Percentiles rank a stretch among this genome's conserved stretches.
phyloP scores from a whole-genome alignment of 176 grass and related monocot genomes.

The Zizania latifolia region DNA sequence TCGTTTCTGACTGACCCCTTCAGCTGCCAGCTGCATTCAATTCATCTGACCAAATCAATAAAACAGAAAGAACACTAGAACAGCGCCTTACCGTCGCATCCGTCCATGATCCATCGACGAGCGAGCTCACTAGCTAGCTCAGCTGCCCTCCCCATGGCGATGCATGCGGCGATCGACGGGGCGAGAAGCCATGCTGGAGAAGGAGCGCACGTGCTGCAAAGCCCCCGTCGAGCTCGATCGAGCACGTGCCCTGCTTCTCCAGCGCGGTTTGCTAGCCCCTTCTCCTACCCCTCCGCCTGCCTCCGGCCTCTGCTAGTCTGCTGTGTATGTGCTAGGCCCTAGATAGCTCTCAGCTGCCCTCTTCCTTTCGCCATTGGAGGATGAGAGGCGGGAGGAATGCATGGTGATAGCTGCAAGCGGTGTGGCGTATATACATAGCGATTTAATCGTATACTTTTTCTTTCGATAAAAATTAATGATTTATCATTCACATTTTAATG shows the following conservation, averaged over 20 bases:
- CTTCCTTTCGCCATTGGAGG: not conserved
- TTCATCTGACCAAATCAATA: not conserved
- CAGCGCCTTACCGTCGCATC: not conserved
- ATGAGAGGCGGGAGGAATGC: not conserved
- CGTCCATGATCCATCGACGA: not conserved
- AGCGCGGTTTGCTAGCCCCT: slow-evolving; percentile 49
- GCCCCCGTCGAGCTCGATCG: not conserved
- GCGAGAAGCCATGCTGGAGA: slow-evolving; percentile 60
- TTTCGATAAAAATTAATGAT: no score
- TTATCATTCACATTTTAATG: no score
- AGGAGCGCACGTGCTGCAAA: slow-evolving; percentile 50
- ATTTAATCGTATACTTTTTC: no score
- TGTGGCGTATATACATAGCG: slow-evolving; percentile 26
- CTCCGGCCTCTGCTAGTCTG: no score
- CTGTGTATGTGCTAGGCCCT: no score
- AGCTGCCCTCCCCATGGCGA: not conserved
- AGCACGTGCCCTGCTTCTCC: slow-evolving; percentile 77
- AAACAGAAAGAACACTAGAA: not conserved
- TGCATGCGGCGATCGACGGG: not conserved
- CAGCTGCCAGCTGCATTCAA: not conserved
- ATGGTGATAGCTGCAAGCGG: not conserved
- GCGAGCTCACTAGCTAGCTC: not conserved
- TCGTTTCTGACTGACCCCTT: not conserved
- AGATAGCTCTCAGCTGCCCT: no score
- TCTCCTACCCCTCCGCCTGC: not conserved